phyloP scores from a whole-genome alignment of 257 asterid genomes.

The Solanum peruvianum region DNA sequence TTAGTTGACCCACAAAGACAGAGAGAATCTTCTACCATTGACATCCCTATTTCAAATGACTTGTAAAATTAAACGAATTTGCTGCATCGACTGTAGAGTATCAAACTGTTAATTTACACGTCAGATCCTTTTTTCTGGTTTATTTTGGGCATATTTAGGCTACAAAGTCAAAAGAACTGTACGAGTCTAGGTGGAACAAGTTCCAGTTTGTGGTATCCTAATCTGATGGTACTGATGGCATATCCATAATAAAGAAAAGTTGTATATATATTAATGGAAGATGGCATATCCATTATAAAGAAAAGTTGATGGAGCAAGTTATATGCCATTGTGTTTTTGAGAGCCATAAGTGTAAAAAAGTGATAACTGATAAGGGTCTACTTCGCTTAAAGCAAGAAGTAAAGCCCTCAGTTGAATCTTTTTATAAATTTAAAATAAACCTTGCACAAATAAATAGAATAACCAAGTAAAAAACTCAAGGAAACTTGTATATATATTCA shows the following conservation, averaged over 20 bases:
- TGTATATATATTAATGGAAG: background rate
- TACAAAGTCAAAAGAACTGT: background rate
- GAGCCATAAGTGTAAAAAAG: background rate
- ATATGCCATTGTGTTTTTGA: background rate
- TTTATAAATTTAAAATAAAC: background rate
- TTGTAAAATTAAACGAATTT: background rate
- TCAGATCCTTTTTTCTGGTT: background rate
- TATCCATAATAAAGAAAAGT: background rate
- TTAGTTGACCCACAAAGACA: background rate
- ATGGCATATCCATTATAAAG: background rate
- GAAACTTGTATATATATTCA: background rate
- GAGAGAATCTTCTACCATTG: background rate
- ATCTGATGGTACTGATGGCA: background rate
- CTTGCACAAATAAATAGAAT: background rate
- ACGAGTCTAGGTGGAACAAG: background rate
- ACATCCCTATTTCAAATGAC: background rate
- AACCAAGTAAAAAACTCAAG: background rate
- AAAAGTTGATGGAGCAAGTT: background rate
- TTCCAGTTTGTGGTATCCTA: background rate
- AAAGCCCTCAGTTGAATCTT: background rate
- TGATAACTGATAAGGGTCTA: background rate
- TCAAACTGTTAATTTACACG: background rate
- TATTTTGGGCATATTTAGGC: background rate
- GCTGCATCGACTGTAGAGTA: background rate
- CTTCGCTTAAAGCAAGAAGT: background rate